Percentiles rank a stretch among this genome's conserved stretches.
phyloP scores from a whole-genome alignment of 306 rosid genomes.

The Canavalia gladiata region DNA sequence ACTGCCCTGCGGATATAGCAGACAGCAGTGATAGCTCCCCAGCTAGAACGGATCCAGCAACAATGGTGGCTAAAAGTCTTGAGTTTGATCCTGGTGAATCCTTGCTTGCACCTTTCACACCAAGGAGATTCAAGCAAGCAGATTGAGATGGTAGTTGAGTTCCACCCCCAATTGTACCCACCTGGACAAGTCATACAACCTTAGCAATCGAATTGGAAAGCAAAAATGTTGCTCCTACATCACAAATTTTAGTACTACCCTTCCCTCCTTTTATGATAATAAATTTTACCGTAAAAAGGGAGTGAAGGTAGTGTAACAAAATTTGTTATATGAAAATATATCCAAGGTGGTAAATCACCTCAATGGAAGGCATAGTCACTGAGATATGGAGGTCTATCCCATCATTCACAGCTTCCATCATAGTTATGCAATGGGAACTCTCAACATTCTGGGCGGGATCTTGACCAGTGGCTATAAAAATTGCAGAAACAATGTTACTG shows the following conservation, averaged over 20 bases:
- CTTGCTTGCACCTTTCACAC: slow-evolving; percentile 72
- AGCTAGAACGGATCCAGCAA: slow-evolving; percentile 68
- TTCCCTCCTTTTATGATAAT: too few relatives aligned
- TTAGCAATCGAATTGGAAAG: neutral
- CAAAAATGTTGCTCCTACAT: too few relatives aligned
- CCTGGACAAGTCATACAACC: slow-evolving; percentile 49
- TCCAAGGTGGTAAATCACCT: slow-evolving; percentile 51
- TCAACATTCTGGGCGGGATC: slow-evolving; percentile 80
- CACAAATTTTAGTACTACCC: too few relatives aligned
- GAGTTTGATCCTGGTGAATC: slow-evolving; percentile 68
- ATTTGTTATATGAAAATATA: neutral
- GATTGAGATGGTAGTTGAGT: slow-evolving; percentile 77
- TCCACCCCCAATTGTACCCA: slow-evolving; percentile 76
- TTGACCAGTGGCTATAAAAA: slow-evolving; percentile 80
- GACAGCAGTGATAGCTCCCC: slow-evolving; percentile 71
- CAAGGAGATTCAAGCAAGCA: slow-evolving; percentile 73
- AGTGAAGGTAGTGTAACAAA: too few relatives aligned
- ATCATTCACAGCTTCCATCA: slow-evolving; percentile 69
- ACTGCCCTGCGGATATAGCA: slow-evolving; percentile 69
- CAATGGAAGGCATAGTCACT: slow-evolving; percentile 73
- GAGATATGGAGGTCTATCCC: slow-evolving; percentile 72
- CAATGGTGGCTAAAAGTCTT: slow-evolving; percentile 61
- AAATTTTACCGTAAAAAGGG: neutral
- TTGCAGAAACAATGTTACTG: slow-evolving; percentile 72
- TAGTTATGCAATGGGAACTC: slow-evolving; percentile 75